phyloP scores from a whole-genome alignment of 2,329 filamentous ascomycete species.

The Beauveria bassiana region DNA sequence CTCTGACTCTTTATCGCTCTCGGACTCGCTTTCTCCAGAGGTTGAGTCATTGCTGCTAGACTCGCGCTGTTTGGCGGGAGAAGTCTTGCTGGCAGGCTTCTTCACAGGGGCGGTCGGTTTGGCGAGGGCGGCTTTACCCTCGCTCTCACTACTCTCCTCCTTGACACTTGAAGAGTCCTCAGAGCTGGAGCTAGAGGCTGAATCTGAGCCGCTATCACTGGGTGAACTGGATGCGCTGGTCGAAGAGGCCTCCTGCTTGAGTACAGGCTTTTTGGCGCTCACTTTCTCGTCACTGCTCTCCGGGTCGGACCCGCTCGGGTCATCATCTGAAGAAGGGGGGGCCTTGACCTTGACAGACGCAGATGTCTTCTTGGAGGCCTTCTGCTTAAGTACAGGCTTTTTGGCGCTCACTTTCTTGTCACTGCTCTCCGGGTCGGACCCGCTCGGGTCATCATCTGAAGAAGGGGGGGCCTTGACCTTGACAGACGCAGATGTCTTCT shows the following conservation, averaged over 20 bases:
- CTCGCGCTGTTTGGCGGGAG: constrained; percentile 15
- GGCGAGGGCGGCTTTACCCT: constrained; percentile 6
- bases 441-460: constrained; percentile 12
- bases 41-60: constrained; percentile 21
- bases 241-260: constrained; percentile 20
- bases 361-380: constrained; percentile 15
- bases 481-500: constrained; percentile 9
- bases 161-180: background rate
- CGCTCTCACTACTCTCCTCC: background rate
- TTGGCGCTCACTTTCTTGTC: constrained; percentile 21
- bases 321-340: constrained; percentile 12
- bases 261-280: constrained; percentile 20
- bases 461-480: constrained; percentile 11
- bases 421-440: constrained; percentile 16
- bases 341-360: constrained; percentile 6
- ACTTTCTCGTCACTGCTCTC: constrained; percentile 17
- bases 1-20: constrained; percentile 19
- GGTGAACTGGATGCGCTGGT: constrained; percentile 13
- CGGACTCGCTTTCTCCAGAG: constrained; percentile 18
- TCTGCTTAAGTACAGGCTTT: constrained; percentile 17
- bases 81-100: constrained; percentile 14
- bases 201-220: constrained; percentile 13
- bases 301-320: constrained; percentile 13
- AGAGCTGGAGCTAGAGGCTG: constrained; percentile 15
- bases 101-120: background rate